Evolutionary conservation across 768 basidiomycete genomes (phyloP).

Genomic region (Ramaria sp.): DNA sequence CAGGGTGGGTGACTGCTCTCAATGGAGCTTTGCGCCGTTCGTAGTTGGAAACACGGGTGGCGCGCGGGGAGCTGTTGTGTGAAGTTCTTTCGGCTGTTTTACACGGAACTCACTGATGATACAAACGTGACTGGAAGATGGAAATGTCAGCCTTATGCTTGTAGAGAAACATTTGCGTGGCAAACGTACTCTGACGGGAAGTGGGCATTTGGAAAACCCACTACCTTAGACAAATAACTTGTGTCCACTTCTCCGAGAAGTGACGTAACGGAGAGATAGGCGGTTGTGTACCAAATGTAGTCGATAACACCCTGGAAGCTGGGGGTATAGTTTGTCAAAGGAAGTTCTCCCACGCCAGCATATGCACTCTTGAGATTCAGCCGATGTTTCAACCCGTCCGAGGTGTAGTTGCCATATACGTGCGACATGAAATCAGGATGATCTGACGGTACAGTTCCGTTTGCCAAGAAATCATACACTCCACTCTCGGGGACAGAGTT

Average conservation of each 20-base stretch:
- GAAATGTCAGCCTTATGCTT: conserved; percentile 11
- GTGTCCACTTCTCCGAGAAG: conserved; percentile 85
- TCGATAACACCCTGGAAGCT: conserved; percentile 82
- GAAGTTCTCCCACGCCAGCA: conserved; percentile 43
- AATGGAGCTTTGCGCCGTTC: conserved; percentile 4
- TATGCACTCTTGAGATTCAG: conserved; percentile 83
- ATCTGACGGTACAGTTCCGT: conserved; percentile 53
- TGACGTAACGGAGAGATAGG: conserved; percentile 63
- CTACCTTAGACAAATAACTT: conserved; percentile 75
- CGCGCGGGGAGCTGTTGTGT: conserved; percentile 17
- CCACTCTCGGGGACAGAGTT: conserved; percentile 83
- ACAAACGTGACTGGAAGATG: conserved; percentile 49
- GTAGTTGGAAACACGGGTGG: conserved; percentile 24
- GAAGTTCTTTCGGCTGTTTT: conserved; percentile 51
- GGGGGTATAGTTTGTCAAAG: conserved; percentile 85
- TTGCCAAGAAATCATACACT: conserved; percentile 83
- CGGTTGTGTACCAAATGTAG: conserved; percentile 84
- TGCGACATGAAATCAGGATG: conserved; percentile 92
- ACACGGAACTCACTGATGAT: conserved; percentile 69
- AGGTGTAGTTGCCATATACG: conserved; percentile 86
- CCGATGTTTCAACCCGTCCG: conserved; percentile 72
- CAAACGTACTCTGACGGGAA: conserved; percentile 89
- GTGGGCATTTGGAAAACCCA: conserved; percentile 94
- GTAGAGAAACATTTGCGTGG: conserved; percentile 1
- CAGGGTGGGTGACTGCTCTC: conserved; percentile 1